A percentile compares a stretch with the other conserved stretches of the same genome.
Conservation (phyloP, 2,329 filamentous ascomycete genomes). For the Aspergillus costaricaensis region DNA sequence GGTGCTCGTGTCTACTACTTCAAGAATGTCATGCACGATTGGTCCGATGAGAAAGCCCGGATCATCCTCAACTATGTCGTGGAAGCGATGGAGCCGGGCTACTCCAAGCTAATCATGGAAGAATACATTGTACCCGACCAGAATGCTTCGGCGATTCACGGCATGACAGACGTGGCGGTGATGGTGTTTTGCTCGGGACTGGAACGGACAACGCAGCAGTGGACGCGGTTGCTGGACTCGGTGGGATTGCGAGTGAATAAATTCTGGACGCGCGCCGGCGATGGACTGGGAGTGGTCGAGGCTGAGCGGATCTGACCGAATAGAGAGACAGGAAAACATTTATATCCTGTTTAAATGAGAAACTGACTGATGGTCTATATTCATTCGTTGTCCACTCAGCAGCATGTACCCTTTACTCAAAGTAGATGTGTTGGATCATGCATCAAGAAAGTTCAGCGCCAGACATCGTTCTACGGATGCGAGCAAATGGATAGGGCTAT, state of each 20-base stretch:
- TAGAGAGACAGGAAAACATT: too few relatives aligned
- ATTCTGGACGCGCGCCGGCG: conserved; percentile 22
- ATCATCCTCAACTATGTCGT: conserved; percentile 25
- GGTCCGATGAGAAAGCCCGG: conserved; percentile 29
- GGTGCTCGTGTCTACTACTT: conserved; percentile 23
- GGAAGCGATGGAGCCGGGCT: conserved; percentile 25
- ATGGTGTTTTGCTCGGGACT: conserved; percentile 30
- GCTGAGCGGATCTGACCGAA: conserved; percentile 5
- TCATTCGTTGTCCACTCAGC: too few relatives aligned
- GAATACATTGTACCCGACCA: conserved; percentile 29
- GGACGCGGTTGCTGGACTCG: conserved; percentile 20
- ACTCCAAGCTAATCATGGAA: conserved; percentile 29
- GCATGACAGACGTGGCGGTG: conserved; percentile 28
- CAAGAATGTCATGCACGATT: conserved; percentile 37
- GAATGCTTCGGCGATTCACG: conserved; percentile 20
- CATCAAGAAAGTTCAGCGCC: too few relatives aligned
- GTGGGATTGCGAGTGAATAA: conserved; percentile 21
- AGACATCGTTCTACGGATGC: too few relatives aligned
- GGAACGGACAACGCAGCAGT: conserved; percentile 25
- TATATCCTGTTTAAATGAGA: too few relatives aligned
- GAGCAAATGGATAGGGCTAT: too few relatives aligned
- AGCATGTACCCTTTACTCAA: too few relatives aligned
- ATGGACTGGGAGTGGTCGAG: conserved; percentile 25
- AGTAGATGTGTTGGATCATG: too few relatives aligned
- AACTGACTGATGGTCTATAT: too few relatives aligned